Percentiles rank a stretch among this genome's conserved stretches.
Evolutionary conservation across 495 filamentous ascomycete genomes (phyloP).

Genomic region (Friedmanniomyces simplex): DNA sequence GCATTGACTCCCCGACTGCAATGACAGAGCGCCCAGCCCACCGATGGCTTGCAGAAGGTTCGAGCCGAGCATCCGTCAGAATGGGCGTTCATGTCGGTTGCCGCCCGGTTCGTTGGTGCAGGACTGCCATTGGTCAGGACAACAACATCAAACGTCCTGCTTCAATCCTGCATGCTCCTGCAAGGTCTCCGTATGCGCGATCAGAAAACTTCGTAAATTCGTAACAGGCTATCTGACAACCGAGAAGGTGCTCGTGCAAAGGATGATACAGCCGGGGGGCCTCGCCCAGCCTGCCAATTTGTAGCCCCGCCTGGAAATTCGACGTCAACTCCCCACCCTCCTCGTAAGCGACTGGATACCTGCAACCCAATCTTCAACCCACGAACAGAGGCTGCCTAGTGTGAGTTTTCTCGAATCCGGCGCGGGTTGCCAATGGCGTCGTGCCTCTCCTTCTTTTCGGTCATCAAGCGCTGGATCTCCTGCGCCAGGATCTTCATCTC

Average conservation of each 20-base stretch:
- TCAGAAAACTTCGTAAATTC: constrained; percentile 3
- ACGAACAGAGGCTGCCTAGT: not conserved
- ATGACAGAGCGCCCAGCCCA: no score
- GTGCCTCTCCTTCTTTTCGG: constrained; percentile 9
- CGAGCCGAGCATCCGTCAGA: not conserved
- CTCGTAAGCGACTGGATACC: not conserved
- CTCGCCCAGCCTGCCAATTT: not conserved
- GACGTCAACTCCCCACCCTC: not conserved
- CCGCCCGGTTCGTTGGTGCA: not conserved
- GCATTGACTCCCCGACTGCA: no score
- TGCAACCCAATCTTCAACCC: not conserved
- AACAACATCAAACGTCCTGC: not conserved
- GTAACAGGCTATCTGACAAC: constrained; percentile 2
- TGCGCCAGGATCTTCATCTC: constrained; percentile 9
- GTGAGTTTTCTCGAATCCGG: not conserved
- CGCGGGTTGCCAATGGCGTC: constrained; percentile 11
- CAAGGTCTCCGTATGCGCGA: not conserved
- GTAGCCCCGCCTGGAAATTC: not conserved
- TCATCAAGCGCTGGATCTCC: constrained; percentile 15
- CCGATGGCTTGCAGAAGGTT: not conserved
- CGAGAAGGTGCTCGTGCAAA: constrained; percentile 2
- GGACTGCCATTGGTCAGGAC: not conserved
- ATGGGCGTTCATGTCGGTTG: constrained; percentile 1
- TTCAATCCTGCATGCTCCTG: not conserved
- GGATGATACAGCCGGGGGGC: no score